Conservation (phyloP, 139 green algal genomes). For the Zygnema circumcarinatum region DNA sequence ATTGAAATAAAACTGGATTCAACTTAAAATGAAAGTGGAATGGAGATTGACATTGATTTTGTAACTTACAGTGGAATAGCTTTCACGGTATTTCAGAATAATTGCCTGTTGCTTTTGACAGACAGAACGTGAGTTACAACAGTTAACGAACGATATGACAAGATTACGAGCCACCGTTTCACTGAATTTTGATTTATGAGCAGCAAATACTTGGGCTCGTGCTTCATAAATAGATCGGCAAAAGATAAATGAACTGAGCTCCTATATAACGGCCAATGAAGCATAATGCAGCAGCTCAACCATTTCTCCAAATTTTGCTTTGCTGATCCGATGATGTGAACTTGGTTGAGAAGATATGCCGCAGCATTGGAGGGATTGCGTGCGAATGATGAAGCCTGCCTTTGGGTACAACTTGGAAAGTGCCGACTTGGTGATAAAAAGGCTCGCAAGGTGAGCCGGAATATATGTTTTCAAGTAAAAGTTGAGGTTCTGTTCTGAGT, state of each 20-base stretch:
- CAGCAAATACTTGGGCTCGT: background rate
- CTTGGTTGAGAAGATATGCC: slow-evolving; percentile 12
- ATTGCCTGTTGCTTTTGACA: too few species aligned
- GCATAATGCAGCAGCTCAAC: background rate
- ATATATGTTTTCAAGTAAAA: too few species aligned
- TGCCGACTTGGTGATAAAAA: slow-evolving; percentile 55
- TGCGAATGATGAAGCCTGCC: slow-evolving; percentile 35
- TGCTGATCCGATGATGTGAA: background rate
- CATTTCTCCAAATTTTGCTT: slow-evolving; percentile 5
- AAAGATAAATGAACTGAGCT: background rate
- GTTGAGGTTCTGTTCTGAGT: background rate
- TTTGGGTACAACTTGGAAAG: slow-evolving; percentile 49
- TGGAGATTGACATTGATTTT: background rate
- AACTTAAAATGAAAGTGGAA: background rate
- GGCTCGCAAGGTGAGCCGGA: slow-evolving; percentile 32
- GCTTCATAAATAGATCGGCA: too few species aligned
- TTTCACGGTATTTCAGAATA: too few species aligned
- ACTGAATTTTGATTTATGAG: background rate
- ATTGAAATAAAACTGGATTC: background rate
- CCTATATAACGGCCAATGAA: slow-evolving; percentile 1
- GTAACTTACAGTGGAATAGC: background rate
- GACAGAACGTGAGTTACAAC: background rate
- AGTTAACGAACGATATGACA: background rate
- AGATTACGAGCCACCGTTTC: background rate
- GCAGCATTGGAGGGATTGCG: slow-evolving; percentile 31